Percentiles rank a stretch among this genome's conserved stretches.
Evolutionary conservation across 2,329 filamentous ascomycete genomes (phyloP).

Genomic region (Arthroderma sp.): DNA sequence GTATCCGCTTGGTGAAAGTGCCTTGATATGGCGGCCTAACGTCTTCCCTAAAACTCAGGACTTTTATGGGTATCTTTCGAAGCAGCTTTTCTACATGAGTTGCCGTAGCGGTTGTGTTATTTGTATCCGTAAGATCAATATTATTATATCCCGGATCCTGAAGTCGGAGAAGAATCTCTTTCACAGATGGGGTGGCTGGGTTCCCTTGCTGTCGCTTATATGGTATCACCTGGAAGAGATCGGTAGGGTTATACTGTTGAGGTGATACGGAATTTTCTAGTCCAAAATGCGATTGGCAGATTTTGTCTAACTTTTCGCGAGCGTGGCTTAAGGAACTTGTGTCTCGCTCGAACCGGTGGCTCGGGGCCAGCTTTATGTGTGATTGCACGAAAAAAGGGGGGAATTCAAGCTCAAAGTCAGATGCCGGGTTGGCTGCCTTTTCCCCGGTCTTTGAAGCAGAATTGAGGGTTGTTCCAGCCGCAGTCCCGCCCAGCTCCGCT

Average conservation of each 20-base stretch:
- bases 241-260: conserved; percentile 22
- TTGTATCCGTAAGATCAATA: conserved; percentile 30
- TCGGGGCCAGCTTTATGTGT: conserved; percentile 57
- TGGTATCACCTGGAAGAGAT: conserved; percentile 30
- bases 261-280: conserved; percentile 10
- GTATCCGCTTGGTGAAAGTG: conserved; percentile 44
- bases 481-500: background rate
- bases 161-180: conserved; percentile 48
- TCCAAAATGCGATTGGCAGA: conserved; percentile 8
- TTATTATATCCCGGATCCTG: conserved; percentile 33
- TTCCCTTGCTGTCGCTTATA: conserved; percentile 25
- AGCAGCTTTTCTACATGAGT: conserved; percentile 32
- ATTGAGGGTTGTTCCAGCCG: conserved; percentile 12
- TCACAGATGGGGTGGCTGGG: conserved; percentile 37
- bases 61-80: conserved; percentile 43
- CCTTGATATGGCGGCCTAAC: conserved; percentile 52
- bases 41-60: conserved; percentile 49
- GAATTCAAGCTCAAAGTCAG: conserved; percentile 59
- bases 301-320: conserved; percentile 36
- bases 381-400: conserved; percentile 69
- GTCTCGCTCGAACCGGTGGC: conserved; percentile 46
- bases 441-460: conserved; percentile 15
- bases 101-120: conserved; percentile 16
- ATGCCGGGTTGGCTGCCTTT: conserved; percentile 20
- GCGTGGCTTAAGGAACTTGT: conserved; percentile 44